Evolutionary conservation across 2,329 filamentous ascomycete genomes (phyloP).

Genomic region (Neobulgaria alba): DNA sequence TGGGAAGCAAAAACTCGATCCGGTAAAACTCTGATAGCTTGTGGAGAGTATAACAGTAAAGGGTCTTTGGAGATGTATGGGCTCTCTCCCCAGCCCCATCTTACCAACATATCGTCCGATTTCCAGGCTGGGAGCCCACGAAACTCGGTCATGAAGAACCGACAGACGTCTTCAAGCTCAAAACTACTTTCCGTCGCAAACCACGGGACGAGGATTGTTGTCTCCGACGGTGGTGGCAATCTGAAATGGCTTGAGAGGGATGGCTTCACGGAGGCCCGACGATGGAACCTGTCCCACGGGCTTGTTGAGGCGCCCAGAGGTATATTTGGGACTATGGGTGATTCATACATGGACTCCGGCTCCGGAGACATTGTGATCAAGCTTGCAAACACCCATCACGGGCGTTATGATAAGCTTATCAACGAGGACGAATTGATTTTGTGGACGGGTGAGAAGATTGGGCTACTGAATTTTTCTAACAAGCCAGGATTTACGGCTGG

Average conservation of each 20-base stretch:
- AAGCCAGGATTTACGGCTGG: slow-evolving; percentile 39
- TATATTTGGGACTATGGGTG: slow-evolving; percentile 40
- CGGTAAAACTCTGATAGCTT: slow-evolving; percentile 66
- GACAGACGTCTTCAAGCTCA: slow-evolving; percentile 71
- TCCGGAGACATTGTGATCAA: slow-evolving; percentile 73
- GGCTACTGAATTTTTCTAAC: slow-evolving; percentile 57
- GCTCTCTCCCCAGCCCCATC: slow-evolving; percentile 34
- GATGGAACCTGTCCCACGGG: slow-evolving; percentile 47
- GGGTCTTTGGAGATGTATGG: slow-evolving; percentile 85
- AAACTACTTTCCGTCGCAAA: slow-evolving; percentile 74
- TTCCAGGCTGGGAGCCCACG: slow-evolving; percentile 30
- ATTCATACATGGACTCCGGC: slow-evolving; percentile 32
- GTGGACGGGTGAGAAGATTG: slow-evolving; percentile 83
- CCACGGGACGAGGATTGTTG: slow-evolving; percentile 75
- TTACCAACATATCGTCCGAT: slow-evolving; percentile 25
- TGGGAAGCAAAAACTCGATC: slow-evolving; percentile 42
- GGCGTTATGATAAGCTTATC: slow-evolving; percentile 27
- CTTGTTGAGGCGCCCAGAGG: slow-evolving; percentile 38
- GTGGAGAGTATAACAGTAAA: slow-evolving; percentile 85
- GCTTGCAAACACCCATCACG: slow-evolving; percentile 46
- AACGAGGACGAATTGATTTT: slow-evolving; percentile 65
- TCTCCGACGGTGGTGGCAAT: slow-evolving; percentile 74
- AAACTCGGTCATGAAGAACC: slow-evolving; percentile 59
- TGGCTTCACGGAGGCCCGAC: slow-evolving; percentile 53
- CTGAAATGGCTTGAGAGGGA: slow-evolving; percentile 90